These are phyloP conservation scores for Zhuliangozyma parablackwelliae DNA, from an alignment of 1,139 yeast genomes.

Conservation along the genomic window DNA sequence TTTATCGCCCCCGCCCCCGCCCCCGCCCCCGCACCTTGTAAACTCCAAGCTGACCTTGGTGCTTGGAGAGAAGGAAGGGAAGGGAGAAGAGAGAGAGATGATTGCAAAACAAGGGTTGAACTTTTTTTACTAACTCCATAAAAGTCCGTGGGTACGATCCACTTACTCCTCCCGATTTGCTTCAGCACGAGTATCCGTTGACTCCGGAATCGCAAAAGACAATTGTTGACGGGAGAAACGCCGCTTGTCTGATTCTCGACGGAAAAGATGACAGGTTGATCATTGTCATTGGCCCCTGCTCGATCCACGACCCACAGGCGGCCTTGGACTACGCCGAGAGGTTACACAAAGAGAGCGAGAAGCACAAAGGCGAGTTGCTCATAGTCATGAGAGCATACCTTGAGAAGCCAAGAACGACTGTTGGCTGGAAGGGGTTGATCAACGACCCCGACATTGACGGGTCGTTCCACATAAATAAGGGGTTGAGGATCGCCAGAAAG, in stretches of 20 bases:
- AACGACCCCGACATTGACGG: conserved; percentile 95
- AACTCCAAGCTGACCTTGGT: too few relatives aligned
- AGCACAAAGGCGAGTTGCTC: conserved; percentile 69
- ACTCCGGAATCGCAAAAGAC: conserved; percentile 56
- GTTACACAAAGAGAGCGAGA: conserved; percentile 62
- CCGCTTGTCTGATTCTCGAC: conserved; percentile 64
- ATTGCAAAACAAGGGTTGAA: neutral
- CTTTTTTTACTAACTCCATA: conserved; percentile 6
- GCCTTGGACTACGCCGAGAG: conserved; percentile 84
- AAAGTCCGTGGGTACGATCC: conserved; percentile 75
- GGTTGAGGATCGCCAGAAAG: conserved; percentile 81
- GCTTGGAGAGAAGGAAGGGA: too few relatives aligned
- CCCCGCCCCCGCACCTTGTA: too few relatives aligned
- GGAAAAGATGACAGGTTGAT: conserved; percentile 78
- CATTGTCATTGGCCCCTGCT: conserved; percentile 91
- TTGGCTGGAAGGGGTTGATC: conserved; percentile 98
- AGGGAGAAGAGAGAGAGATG: neutral
- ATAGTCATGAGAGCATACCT: conserved; percentile 95
- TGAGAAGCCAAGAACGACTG: conserved; percentile 98
- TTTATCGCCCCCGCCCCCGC: too few relatives aligned
- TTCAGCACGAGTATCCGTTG: conserved; percentile 76
- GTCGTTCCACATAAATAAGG: conserved; percentile 92
- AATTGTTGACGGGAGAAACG: conserved; percentile 74
- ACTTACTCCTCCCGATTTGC: conserved; percentile 78
- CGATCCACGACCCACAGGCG: conserved; percentile 86